Evolutionary conservation across 2,329 filamentous ascomycete genomes (phyloP).

Genomic region (Colletotrichum sp.): DNA sequence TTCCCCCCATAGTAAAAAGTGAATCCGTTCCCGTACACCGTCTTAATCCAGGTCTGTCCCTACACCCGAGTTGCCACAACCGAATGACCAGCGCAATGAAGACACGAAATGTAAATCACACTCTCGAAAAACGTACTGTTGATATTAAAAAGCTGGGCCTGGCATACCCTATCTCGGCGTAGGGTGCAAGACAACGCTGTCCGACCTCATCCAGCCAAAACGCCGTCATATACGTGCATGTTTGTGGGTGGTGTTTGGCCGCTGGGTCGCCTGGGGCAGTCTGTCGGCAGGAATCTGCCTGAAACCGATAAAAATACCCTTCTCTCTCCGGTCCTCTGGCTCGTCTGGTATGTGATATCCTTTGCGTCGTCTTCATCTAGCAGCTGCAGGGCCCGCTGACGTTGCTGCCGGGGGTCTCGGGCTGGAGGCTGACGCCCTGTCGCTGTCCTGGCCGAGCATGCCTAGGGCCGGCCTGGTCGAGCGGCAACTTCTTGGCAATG

Average conservation of each 20-base stretch:
- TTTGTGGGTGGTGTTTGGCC: not conserved
- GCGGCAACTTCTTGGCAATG: constrained; percentile 95
- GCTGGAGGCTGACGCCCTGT: constrained; percentile 61
- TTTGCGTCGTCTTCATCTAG: constrained; percentile 38
- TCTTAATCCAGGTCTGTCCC: constrained; percentile 19
- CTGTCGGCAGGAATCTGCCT: constrained; percentile 3
- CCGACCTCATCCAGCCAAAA: constrained; percentile 11
- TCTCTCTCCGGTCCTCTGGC: not conserved
- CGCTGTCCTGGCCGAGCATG: constrained; percentile 74
- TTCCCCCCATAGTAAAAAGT: constrained; percentile 6
- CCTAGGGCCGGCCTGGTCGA: constrained; percentile 94
- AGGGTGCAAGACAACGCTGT: constrained; percentile 14
- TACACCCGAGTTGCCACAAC: constrained; percentile 19
- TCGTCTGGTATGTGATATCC: not conserved
- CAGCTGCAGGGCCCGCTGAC: constrained; percentile 61
- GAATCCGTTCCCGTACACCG: constrained; percentile 19
- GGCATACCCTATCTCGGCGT: constrained; percentile 14
- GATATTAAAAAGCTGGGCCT: constrained; percentile 21
- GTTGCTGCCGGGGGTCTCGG: constrained; percentile 64
- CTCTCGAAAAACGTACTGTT: constrained; percentile 16
- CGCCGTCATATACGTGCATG: constrained; percentile 13
- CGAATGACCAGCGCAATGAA: constrained; percentile 21
- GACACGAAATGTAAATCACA: constrained; percentile 18
- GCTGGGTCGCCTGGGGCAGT: not conserved
- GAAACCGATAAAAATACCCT: not conserved